Base-by-base conservation (phyloP, 2,329 filamentous ascomycete genomes). In the Trichoderma pleuroti region DNA sequence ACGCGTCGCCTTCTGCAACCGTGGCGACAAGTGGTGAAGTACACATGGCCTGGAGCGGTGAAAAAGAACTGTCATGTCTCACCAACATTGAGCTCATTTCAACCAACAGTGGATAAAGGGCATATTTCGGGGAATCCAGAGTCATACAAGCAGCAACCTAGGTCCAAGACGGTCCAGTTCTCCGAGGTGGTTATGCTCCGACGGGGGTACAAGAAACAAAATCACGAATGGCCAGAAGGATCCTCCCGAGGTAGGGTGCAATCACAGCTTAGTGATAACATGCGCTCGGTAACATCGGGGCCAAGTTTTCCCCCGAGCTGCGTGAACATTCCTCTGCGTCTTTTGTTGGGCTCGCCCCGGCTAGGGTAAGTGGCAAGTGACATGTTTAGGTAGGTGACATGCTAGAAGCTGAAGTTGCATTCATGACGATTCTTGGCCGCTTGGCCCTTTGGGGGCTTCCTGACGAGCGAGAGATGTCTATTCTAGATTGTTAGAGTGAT, bases 51-150 rank as follows among this genome's bases (percentile, higher is more conserved):
- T 14, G 56, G 30, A 61, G 66, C 56, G 56, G 30, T 61, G 66
- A 52, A 42, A 46, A 61, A 42, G 32, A 61, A n/a, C 16, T 52
- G 59, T 52, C 66, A 52, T 61, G 66, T 68, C 54, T 32, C 66
- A 68, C 54, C 39, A 61, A 52, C 28, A 49, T 61, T 56, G 56
- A 61, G 56, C 39, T 26, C 56, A 3, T 46, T 14, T 14, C 16
- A 10, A 61, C 28, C 36, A 52, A n/a, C 39, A 42, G 14, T n/a
- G 65, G 42, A 61, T 60, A 32, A 61, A 24, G 28, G 30, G 4
- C 56, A 30, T 24, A 32, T 49, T 34, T 68, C 30, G 34, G 64
- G 26, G 54, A 42, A 52, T 28, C 24, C 52, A 60, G 36, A 60
- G 52, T 60, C 65, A 49, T 49, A 46, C 54, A 60, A 42, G 30